Percentiles rank a stretch among this genome's conserved stretches.
These are phyloP conservation scores for Phoenix roebelenii DNA, from an alignment of 176 grass and related monocot genomes.

Conservation along the genomic window DNA sequence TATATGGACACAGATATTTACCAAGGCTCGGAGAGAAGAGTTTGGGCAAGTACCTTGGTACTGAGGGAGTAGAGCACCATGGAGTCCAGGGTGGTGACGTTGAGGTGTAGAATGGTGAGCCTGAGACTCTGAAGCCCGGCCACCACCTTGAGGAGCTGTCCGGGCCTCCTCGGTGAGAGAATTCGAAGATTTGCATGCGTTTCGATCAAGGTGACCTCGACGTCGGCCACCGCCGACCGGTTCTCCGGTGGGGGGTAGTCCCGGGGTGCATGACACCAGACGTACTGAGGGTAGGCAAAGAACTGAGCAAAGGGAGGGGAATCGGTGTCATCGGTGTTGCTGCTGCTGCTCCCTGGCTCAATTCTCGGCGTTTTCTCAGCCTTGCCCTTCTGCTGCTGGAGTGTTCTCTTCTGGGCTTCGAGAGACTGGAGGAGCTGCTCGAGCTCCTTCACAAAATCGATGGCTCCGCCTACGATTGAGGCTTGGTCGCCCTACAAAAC, in stretches of 20 bases:
- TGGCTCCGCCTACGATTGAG: conserved; percentile 84
- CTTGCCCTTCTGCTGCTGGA: conserved; percentile 22
- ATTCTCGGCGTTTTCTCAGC: conserved; percentile 1
- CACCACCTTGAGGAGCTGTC: conserved; percentile 67
- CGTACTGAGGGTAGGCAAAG: conserved; percentile 81
- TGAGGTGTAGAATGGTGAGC: conserved; percentile 73
- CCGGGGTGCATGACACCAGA: conserved; percentile 35
- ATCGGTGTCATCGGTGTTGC: not conserved
- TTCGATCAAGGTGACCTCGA: conserved; percentile 75
- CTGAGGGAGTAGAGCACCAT: conserved; percentile 78
- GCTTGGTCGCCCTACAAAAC: conserved; percentile 77
- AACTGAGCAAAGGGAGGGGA: conserved; percentile 60
- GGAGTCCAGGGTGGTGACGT: conserved; percentile 37
- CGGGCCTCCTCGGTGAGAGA: conserved; percentile 38
- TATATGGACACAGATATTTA: no score
- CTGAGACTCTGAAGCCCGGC: conserved; percentile 44
- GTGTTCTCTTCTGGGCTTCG: conserved; percentile 61
- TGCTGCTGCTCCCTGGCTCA: not conserved
- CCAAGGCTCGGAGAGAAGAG: no score
- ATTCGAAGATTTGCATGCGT: conserved; percentile 60
- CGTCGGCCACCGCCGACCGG: conserved; percentile 41
- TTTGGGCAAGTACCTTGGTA: conserved; percentile 41
- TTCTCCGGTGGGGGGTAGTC: conserved; percentile 14
- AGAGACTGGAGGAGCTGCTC: conserved; percentile 85
- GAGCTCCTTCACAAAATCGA: conserved; percentile 89